Base-by-base conservation (phyloP, 164 flowering plant species). In the Litsea cubeba region DNA sequence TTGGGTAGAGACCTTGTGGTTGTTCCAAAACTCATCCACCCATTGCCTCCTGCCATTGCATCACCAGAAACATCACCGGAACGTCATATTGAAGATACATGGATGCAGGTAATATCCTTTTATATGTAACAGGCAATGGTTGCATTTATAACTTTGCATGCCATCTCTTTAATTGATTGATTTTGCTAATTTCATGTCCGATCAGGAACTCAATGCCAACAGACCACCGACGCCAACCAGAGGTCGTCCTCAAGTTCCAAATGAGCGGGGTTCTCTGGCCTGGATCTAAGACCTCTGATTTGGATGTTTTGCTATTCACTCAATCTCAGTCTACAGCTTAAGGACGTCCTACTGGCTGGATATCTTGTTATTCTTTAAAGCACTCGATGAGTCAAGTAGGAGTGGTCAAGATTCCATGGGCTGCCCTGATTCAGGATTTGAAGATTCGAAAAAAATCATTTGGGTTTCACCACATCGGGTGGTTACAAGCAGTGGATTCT, bases 161-260 rank as follows among this genome's bases (percentile, higher is more conserved):
- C 6, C 35, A 30, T 30, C 35, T 30, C 35, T 30, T 30, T 30
- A 30, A 30, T 30, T 30, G 35, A 30, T 30, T 30, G 35, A 66
- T 28, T 10, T 20, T 54, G 0, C n/a, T 54, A 30, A 30, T 54
- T 40, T 40, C 46, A 72, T 71, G 62, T 71, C 22, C 80, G 73
- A 65, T 54, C 88, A 96, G 98, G 99, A 96, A 84, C 90, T 96
- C 68, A 96, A 96, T 87, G 99, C 97, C 32, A 94, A 96, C 83
- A 84, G 99, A 81, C 99, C 99, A 58, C 93, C 99, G 51, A 96
- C 99, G 65, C 99, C 99, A 74, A 96, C 99, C 40, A 85, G 99
- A 87, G 99, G 99, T 26, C 97, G 99, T 64, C 99, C 99, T 60
- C 99, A 89, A 86, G 89, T 82, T 68, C 65, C 92, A 64, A 96